Conservation (phyloP, 2,329 filamentous ascomycete species). For the Aspergillus latus region DNA sequence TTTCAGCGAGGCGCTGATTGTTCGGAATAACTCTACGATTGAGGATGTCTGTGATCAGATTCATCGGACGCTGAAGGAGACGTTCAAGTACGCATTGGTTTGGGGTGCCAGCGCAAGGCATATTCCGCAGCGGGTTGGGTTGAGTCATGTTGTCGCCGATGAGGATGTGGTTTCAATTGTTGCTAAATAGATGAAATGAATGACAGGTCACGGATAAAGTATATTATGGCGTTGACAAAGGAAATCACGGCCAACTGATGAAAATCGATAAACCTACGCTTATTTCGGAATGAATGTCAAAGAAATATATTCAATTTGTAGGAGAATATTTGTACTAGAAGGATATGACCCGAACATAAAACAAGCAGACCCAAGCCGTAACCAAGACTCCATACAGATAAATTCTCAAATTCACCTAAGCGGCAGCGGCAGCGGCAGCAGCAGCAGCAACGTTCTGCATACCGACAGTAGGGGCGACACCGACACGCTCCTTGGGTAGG, state of each 20-base stretch:
- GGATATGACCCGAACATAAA: conserved; percentile 13
- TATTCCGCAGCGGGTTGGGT: conserved; percentile 86
- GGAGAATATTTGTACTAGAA: conserved; percentile 11
- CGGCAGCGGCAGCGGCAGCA: conserved; percentile 29
- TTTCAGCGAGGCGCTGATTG: conserved; percentile 89
- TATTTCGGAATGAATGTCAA: conserved; percentile 16
- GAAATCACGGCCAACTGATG: conserved; percentile 18
- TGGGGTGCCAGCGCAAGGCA: conserved; percentile 97
- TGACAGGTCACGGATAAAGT: not conserved
- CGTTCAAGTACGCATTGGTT: conserved; percentile 96
- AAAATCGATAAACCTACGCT: conserved; percentile 29
- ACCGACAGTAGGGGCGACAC: conserved; percentile 70
- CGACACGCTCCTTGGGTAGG: conserved; percentile 90
- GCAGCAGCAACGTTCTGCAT: conserved; percentile 45
- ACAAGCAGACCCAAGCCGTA: conserved; percentile 16
- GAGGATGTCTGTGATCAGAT: conserved; percentile 97
- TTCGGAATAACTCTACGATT: conserved; percentile 81
- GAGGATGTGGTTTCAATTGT: conserved; percentile 70
- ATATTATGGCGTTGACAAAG: not conserved
- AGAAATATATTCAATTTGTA: conserved; percentile 11
- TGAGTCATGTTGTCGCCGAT: conserved; percentile 73
- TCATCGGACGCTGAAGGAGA: conserved; percentile 92
- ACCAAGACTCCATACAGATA: conserved; percentile 18
- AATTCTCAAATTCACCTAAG: conserved; percentile 12
- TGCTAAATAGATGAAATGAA: conserved; percentile 37